Conservation (phyloP, 768 basidiomycete species). For the Russula griseocarnosa region DNA sequence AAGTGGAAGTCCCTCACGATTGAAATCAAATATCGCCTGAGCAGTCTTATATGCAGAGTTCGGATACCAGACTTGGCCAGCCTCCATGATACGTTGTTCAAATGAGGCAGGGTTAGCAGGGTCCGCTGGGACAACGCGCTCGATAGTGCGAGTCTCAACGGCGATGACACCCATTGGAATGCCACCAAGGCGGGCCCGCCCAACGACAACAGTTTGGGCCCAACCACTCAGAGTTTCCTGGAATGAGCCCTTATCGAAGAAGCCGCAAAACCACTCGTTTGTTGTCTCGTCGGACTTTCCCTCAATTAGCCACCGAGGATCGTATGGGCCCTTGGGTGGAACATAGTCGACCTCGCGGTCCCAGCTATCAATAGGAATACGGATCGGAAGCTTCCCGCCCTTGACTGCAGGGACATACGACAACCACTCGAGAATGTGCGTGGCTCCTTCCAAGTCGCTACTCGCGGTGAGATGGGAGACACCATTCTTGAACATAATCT, state of each 20-base stretch:
- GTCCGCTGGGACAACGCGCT: slow-evolving; percentile 94
- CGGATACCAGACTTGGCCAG: slow-evolving; percentile 99
- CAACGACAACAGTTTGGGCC: slow-evolving; percentile 98
- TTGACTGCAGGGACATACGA: slow-evolving; percentile 87
- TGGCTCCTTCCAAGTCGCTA: slow-evolving; percentile 93
- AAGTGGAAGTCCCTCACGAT: slow-evolving; percentile 92
- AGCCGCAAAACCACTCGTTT: slow-evolving; percentile 76
- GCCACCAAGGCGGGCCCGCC: slow-evolving; percentile 92
- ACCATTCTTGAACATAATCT: slow-evolving; percentile 99
- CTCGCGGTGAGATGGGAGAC: slow-evolving; percentile 93
- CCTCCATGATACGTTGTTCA: slow-evolving; percentile 98
- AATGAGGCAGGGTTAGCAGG: slow-evolving; percentile 96
- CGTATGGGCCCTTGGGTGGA: slow-evolving; percentile 92
- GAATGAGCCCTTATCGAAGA: slow-evolving; percentile 97
- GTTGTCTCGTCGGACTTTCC: slow-evolving; percentile 85
- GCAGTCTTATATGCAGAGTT: slow-evolving; percentile 99
- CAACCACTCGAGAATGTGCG: slow-evolving; percentile 90
- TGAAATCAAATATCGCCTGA: slow-evolving; percentile 98
- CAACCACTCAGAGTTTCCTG: slow-evolving; percentile 98
- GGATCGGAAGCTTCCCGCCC: slow-evolving; percentile 74
- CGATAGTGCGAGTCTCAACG: slow-evolving; percentile 95
- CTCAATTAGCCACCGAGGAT: slow-evolving; percentile 97
- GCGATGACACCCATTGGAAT: slow-evolving; percentile 98
- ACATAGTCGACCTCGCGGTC: slow-evolving; percentile 87
- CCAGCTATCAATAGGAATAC: slow-evolving; percentile 72